phyloP scores from a whole-genome alignment of 495 filamentous ascomycete species.

The Penicillium pancosmium region DNA sequence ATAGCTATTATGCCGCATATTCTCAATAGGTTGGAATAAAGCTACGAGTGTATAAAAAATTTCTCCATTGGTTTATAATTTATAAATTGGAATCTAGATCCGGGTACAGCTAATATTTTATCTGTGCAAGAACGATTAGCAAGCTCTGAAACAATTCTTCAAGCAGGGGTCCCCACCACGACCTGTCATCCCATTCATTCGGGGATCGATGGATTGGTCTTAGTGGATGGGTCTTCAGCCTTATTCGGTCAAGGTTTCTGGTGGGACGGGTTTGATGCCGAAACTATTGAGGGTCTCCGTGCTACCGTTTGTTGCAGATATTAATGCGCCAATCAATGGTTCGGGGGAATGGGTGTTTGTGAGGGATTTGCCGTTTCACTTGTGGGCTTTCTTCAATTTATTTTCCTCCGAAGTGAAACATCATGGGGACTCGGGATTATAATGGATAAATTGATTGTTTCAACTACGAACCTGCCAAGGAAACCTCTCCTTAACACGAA shows the following conservation, averaged over 20 bases:
- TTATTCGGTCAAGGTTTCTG: neutral
- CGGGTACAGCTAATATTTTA: neutral
- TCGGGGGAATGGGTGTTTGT: neutral
- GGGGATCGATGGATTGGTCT: neutral
- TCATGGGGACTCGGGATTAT: neutral
- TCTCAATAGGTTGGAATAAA: too few relatives aligned
- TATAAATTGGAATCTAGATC: neutral
- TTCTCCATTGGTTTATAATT: neutral
- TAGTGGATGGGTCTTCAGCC: slow-evolving; percentile 3
- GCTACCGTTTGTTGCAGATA: neutral
- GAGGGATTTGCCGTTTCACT: slow-evolving; percentile 10
- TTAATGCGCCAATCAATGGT: slow-evolving; percentile 20
- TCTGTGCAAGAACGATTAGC: neutral
- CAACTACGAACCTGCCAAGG: neutral
- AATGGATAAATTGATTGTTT: neutral
- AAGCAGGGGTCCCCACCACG: neutral
- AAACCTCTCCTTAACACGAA: neutral
- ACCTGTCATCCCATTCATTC: neutral
- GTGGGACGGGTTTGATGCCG: neutral
- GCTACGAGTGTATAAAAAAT: too few relatives aligned
- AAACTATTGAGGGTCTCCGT: neutral
- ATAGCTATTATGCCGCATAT: too few relatives aligned
- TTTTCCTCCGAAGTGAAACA: slow-evolving; percentile 16
- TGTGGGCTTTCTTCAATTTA: neutral
- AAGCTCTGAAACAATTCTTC: neutral